Conservation (phyloP, 164 flowering plant genomes). For the Stephania japonica region DNA sequence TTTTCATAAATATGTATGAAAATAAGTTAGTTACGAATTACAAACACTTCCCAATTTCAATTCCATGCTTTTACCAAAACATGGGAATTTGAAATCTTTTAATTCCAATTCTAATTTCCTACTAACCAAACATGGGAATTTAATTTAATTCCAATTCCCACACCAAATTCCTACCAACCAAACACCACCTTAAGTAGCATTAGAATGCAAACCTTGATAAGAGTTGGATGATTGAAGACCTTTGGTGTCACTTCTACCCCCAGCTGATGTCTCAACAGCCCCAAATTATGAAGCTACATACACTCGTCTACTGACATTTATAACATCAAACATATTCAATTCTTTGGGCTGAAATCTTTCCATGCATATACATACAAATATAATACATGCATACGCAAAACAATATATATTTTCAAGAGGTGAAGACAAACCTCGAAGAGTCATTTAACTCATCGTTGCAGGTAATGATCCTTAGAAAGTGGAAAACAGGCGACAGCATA, state of each 20-base stretch:
- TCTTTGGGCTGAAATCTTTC: not conserved
- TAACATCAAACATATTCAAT: not conserved
- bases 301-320: not conserved
- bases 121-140: no score
- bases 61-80: no score
- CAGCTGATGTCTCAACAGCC: not conserved
- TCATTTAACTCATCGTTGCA: not conserved
- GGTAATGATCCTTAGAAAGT: not conserved
- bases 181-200: not conserved
- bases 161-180: no score
- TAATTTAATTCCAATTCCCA: no score
- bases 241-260: not conserved
- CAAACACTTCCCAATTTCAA: no score
- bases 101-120: no score
- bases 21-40: no score
- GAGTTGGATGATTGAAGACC: not conserved
- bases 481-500: not conserved
- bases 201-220: not conserved
- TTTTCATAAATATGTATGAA: no score
- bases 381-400: not conserved
- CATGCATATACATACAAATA: not conserved
- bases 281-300: not conserved
- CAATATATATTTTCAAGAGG: not conserved
- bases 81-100: no score
- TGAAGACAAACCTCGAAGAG: slow-evolving; percentile 2